These are phyloP conservation scores for Discostella pseudostelligera DNA, from an alignment of 108 stramenopile species.

Conservation along the genomic window DNA sequence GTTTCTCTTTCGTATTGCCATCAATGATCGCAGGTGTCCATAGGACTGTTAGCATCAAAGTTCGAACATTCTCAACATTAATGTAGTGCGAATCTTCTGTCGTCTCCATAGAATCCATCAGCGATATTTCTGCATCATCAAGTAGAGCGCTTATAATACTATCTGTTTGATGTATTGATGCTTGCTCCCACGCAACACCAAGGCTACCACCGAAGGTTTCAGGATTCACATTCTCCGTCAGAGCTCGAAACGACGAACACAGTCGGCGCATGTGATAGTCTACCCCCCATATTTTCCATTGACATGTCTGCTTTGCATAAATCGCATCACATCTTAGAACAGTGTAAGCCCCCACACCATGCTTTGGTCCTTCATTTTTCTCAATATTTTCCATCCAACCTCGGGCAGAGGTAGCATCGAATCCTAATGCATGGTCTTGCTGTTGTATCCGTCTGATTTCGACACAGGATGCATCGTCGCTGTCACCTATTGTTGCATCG, in stretches of 20 bases:
- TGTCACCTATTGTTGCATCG: slow-evolving; percentile 12
- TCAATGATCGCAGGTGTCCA: slow-evolving; percentile 35
- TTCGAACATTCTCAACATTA: slow-evolving; percentile 9
- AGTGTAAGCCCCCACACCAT: slow-evolving; percentile 69
- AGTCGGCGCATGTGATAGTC: slow-evolving; percentile 69
- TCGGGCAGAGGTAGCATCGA: slow-evolving; percentile 57
- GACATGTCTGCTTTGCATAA: slow-evolving; percentile 1
- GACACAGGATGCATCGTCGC: not conserved
- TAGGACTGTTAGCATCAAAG: slow-evolving; percentile 41
- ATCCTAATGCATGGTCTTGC: not conserved
- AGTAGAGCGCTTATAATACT: slow-evolving; percentile 15
- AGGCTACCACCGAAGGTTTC: not conserved
- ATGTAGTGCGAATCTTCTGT: not conserved
- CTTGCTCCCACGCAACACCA: not conserved
- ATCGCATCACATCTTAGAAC: slow-evolving; percentile 68
- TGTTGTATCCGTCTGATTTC: slow-evolving; percentile 14
- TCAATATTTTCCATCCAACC: slow-evolving; percentile 78
- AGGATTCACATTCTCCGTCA: slow-evolving; percentile 18
- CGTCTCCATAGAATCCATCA: not conserved
- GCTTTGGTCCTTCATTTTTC: slow-evolving; percentile 24
- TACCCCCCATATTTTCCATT: slow-evolving; percentile 57
- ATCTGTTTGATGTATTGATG: slow-evolving; percentile 3
- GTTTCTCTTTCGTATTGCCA: not conserved
- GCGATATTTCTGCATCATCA: slow-evolving; percentile 18
- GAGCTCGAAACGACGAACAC: slow-evolving; percentile 38